phyloP scores from a whole-genome alignment of 805 yeast genomes.

The Pichia exigua region DNA sequence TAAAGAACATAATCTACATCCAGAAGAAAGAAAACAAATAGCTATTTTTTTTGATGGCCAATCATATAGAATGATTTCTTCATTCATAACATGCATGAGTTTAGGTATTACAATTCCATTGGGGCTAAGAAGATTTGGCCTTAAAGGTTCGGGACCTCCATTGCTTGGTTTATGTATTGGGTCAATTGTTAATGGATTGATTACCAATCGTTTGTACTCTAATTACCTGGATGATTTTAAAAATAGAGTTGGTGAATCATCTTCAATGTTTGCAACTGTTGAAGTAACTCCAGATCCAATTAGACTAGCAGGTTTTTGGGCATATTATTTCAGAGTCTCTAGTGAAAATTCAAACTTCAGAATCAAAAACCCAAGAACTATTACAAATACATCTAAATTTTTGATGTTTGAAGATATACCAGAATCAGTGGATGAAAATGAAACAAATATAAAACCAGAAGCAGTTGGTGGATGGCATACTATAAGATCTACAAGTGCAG shows the following conservation, averaged over 20 bases:
- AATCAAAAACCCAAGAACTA: not conserved
- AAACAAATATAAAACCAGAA: not conserved
- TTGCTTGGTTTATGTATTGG: not conserved
- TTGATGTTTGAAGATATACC: not conserved
- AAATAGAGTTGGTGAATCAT: not conserved
- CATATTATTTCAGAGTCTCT: not conserved
- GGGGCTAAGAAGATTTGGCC: not conserved
- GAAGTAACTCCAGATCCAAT: not conserved
- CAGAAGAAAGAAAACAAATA: not conserved
- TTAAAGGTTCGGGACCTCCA: not conserved
- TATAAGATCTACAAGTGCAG: not conserved
- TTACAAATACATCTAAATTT: not conserved
- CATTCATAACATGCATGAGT: not conserved
- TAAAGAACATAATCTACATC: not conserved
- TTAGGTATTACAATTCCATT: not conserved
- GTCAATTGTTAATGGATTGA: not conserved
- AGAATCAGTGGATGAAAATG: not conserved
- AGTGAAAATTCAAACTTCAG: not conserved
- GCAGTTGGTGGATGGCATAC: not conserved
- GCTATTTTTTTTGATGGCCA: not conserved
- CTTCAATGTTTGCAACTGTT: not conserved
- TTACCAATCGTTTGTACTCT: not conserved
- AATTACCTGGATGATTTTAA: not conserved
- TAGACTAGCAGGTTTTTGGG: not conserved
- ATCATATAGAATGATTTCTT: not conserved